Evolutionary conservation across 345 rosid genomes (phyloP).

Genomic region (Euphorbia pulcherrima): DNA sequence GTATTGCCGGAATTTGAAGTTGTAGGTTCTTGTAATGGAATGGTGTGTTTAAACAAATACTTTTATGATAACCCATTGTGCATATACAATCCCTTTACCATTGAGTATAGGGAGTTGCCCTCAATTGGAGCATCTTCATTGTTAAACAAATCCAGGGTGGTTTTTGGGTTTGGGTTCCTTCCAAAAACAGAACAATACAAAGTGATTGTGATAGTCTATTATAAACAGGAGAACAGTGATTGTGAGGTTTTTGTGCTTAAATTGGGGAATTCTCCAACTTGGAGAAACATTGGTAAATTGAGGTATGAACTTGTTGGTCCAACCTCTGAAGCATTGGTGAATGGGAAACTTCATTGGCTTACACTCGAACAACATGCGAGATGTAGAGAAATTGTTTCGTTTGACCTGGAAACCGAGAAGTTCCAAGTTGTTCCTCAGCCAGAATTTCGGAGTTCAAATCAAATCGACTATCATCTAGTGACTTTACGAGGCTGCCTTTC

Average conservation of each 20-base stretch:
- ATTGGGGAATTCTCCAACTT: neutral
- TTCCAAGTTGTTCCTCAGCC: conserved; percentile 14
- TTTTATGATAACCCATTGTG: conserved; percentile 13
- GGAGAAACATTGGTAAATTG: conserved; percentile 17
- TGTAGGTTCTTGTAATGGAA: conserved; percentile 26
- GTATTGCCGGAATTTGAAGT: conserved; percentile 9
- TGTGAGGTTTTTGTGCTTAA: conserved; percentile 19
- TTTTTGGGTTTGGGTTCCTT: conserved; percentile 23
- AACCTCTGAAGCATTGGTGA: conserved; percentile 18
- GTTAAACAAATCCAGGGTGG: conserved; percentile 8
- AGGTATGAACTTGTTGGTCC: conserved; percentile 12
- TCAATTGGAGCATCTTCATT: neutral
- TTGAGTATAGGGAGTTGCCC: conserved; percentile 15
- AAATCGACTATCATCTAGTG: conserved; percentile 2
- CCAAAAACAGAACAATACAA: conserved; percentile 13
- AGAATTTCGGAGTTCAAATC: neutral
- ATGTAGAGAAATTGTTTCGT: conserved; percentile 13
- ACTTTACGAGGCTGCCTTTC: conserved; percentile 15
- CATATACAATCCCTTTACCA: conserved; percentile 17
- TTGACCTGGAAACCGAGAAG: conserved; percentile 14
- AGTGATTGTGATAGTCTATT: conserved; percentile 16
- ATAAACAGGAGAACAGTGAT: conserved; percentile 6
- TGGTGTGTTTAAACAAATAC: conserved; percentile 14
- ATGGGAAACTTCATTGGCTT: conserved; percentile 22
- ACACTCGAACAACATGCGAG: neutral